Base-by-base conservation (phyloP, 1,284 basidiomycete species). In the Lignosus rhinocerotis region DNA sequence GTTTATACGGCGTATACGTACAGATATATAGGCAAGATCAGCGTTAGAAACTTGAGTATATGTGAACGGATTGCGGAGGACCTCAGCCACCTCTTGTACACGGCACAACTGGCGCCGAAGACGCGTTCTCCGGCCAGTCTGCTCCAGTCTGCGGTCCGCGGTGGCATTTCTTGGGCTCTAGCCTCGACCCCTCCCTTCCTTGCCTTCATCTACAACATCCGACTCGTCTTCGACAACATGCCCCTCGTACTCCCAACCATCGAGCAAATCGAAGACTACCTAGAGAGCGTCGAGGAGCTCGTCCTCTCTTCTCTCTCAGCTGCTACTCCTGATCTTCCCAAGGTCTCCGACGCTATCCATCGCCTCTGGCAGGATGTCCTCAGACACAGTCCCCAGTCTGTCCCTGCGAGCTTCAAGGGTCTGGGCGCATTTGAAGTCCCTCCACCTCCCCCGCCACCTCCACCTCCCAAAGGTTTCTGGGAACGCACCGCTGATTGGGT, bases 291-390 rank as follows among this genome's bases (percentile, higher is more conserved):
- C 51, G 90, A 92, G 71, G 80, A 85, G 63, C 78, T 84, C 61
- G 73, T 92, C 66, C 77, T 80, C 51, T 76, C 80, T 25, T 84
- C 87, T 2, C 69, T 88, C n/a, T 75, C 80, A 25, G 75, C 80
- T 32, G 84, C 82, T 9, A 79, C 83, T 2, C 78, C 82, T 33
- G 83, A 85, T 66, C 72, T 90, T 52, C 83, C 85, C 33, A 82
- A 78, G 63, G 75, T 92, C 52, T 80, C 82, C 53, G 84, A 88
- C 60, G 80, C 83, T 19, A 72, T 87, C n/a, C 80, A 86, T 63
- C 81, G 86, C 43, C 77, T 92, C 55, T 92, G 88, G 87, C 74
- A 83, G 30, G 90, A 93, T 68, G 83, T 93, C 63, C 81, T 87
- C 50, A 85, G 90, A 51, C 92, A 89, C 71, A 89, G 90, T 30